A percentile compares a stretch with the other conserved stretches of the same genome.
These are phyloP conservation scores for Acacia confusa DNA, from an alignment of 306 rosid species.

Conservation along the genomic window DNA sequence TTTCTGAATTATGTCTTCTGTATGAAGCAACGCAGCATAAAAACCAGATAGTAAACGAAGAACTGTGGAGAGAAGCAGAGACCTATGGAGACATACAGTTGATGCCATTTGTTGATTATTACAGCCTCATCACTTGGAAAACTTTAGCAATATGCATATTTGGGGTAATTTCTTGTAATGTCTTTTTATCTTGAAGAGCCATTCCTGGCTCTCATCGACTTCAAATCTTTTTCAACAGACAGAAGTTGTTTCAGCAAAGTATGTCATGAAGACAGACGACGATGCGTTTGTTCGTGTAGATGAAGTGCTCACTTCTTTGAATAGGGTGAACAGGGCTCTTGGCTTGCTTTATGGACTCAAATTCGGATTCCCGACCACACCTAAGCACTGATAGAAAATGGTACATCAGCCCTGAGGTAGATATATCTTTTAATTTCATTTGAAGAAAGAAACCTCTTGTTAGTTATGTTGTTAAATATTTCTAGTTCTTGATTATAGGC, in stretches of 20 bases:
- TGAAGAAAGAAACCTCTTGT: too few relatives aligned
- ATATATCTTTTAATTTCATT: constrained; percentile 3
- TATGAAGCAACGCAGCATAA: constrained; percentile 73
- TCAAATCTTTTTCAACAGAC: constrained; percentile 59
- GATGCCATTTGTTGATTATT: constrained; percentile 99
- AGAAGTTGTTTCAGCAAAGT: constrained; percentile 91
- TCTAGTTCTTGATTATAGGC: too few relatives aligned
- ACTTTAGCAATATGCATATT: constrained; percentile 90
- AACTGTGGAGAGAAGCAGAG: constrained; percentile 88
- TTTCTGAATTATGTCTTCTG: constrained; percentile 34
- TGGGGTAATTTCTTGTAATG: constrained; percentile 74
- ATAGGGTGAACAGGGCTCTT: constrained; percentile 46
- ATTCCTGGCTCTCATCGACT: constrained; percentile 36
- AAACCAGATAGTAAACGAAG: constrained; percentile 89
- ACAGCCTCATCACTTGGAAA: constrained; percentile 96
- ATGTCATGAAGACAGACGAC: constrained; percentile 97
- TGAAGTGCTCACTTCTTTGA: constrained; percentile 73
- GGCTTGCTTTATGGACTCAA: constrained; percentile 93
- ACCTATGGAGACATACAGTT: constrained; percentile 92
- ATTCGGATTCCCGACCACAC: constrained; percentile 87
- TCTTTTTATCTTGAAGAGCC: constrained; percentile 26
- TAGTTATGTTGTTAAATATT: too few relatives aligned
- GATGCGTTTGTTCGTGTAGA: constrained; percentile 96
- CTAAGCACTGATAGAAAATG: constrained; percentile 88
- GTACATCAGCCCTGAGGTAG: constrained; percentile 89